Percentiles rank a stretch among this genome's conserved stretches.
Evolutionary conservation across 352 stramenopile species (phyloP).

Genomic region (Globisporangium parvum): DNA sequence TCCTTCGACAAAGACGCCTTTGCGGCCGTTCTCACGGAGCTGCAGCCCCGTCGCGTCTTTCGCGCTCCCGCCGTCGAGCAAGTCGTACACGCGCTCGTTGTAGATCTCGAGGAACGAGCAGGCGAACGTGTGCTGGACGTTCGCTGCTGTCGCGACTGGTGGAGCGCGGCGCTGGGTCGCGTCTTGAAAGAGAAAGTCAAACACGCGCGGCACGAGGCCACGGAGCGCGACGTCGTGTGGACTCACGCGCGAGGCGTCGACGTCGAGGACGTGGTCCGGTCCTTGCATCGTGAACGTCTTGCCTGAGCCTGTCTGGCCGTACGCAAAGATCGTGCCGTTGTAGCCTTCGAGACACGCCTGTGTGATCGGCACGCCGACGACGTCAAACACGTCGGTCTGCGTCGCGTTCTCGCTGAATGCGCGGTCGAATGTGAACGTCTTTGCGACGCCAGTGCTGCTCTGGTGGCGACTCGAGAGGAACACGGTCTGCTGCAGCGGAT

Average conservation of each 20-base stretch:
- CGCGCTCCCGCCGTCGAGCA: conserved; percentile 66
- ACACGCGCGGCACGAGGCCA: conserved; percentile 72
- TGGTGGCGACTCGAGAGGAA: conserved; percentile 46
- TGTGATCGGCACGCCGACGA: conserved; percentile 80
- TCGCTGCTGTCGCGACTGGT: conserved; percentile 9
- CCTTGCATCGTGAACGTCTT: conserved; percentile 88
- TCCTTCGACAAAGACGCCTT: conserved; percentile 71
- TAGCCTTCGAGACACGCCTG: conserved; percentile 73
- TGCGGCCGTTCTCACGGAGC: conserved; percentile 66
- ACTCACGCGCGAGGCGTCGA: conserved; percentile 27
- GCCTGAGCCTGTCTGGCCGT: conserved; percentile 77
- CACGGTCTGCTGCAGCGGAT: conserved; percentile 50
- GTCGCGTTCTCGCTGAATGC: conserved; percentile 86
- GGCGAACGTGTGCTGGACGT: conserved; percentile 58
- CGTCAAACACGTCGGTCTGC: conserved; percentile 91
- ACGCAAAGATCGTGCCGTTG: conserved; percentile 86
- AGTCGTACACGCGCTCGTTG: conserved; percentile 92
- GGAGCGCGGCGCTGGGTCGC: conserved; percentile 9
- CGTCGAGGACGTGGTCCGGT: conserved; percentile 58
- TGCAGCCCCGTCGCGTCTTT: conserved; percentile 54
- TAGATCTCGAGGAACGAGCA: conserved; percentile 95
- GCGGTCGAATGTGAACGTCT: conserved; percentile 89
- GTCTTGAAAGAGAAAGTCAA: conserved; percentile 80
- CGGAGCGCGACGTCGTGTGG: conserved; percentile 34
- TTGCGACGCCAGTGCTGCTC: conserved; percentile 13